These are phyloP conservation scores for Tagetes erecta DNA, from an alignment of 129 eudicot species.

Conservation along the genomic window DNA sequence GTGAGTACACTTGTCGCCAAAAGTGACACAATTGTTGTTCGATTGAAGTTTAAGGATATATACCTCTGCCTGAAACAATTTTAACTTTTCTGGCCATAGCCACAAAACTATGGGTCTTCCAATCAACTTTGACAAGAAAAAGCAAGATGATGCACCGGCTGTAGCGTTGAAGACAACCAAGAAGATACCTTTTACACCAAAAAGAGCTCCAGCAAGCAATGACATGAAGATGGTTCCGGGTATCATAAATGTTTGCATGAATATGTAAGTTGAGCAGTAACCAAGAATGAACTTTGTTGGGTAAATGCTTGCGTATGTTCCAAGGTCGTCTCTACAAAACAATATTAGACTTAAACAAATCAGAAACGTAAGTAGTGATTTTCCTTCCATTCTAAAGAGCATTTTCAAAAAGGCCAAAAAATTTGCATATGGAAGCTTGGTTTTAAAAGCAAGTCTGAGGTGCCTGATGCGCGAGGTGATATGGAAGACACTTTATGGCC, in stretches of 20 bases:
- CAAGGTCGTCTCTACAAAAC: constrained; percentile 65
- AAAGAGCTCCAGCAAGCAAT: constrained; percentile 91
- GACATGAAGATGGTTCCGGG: constrained; percentile 99
- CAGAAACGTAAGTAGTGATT: not conserved
- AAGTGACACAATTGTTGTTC: not conserved
- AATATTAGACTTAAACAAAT: constrained; percentile 15
- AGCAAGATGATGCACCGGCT: constrained; percentile 97
- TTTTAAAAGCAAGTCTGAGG: no score
- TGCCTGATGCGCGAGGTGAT: not conserved
- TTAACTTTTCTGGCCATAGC: constrained; percentile 94
- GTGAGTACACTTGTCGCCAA: not conserved
- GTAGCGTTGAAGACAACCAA: constrained; percentile 94
- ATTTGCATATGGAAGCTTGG: not conserved
- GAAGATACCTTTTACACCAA: constrained; percentile 90
- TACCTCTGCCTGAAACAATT: constrained; percentile 84
- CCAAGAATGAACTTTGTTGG: constrained; percentile 89
- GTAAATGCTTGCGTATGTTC: constrained; percentile 59
- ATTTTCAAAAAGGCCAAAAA: not conserved
- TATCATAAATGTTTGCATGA: constrained; percentile 99
- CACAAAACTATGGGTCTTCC: constrained; percentile 89
- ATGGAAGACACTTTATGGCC: not conserved
- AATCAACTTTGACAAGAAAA: constrained; percentile 81
- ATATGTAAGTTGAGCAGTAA: constrained; percentile 91
- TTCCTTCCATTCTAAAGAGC: not conserved
- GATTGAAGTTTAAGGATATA: not conserved